Base-by-base conservation (phyloP, 768 basidiomycete species). In the Boletus pseudopeckii region DNA sequence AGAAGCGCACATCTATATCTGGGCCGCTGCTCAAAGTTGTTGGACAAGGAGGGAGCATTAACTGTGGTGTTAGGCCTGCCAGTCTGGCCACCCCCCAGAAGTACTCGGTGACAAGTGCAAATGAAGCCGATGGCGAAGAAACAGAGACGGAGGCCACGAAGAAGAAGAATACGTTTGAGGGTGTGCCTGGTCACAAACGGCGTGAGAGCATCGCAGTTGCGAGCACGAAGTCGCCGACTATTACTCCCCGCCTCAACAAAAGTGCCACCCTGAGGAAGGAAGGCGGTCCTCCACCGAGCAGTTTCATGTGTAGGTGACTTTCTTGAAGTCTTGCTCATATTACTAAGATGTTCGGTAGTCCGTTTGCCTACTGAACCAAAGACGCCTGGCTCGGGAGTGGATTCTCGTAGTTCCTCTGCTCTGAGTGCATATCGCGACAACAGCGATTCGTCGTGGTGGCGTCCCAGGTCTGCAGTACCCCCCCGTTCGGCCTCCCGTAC, bases 101-200 rank as follows among this genome's bases (percentile, higher is more conserved):
- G 22, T 42, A 39, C 17, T 58, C 54, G 14, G 39, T 43, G 20
- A 46, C 56, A 37, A 67, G 59, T 33, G 61, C 67, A 10, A 63
- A 58, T 47, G 70, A 65, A 38, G 65, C 68, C 2, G 65, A 70
- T 45, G 67, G 65, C 15, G 63, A 65, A 42, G 60, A 66, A 34
- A 62, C 69, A 26, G 61, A 63, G 61, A 68, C 54, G 4, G 68
- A 70, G 53, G 41, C 24, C 1, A 38, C 14, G 13, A 62, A 63
- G 55, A 69, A 64, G 38, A 79, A 77, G 68, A 67, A 68, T 32
- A 81, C 78, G 0, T 93, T 92, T 61, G 86, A 87, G 0, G 89
- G 89, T 33, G 85, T 92, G 4, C 90, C 91, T 6, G 90, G 90
- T 0, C 90, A 93, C 63, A 92, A 92, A 71, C 77, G 90, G 50